Base-by-base conservation (phyloP, 331 rosid genomes). In the Ulmus americana region DNA sequence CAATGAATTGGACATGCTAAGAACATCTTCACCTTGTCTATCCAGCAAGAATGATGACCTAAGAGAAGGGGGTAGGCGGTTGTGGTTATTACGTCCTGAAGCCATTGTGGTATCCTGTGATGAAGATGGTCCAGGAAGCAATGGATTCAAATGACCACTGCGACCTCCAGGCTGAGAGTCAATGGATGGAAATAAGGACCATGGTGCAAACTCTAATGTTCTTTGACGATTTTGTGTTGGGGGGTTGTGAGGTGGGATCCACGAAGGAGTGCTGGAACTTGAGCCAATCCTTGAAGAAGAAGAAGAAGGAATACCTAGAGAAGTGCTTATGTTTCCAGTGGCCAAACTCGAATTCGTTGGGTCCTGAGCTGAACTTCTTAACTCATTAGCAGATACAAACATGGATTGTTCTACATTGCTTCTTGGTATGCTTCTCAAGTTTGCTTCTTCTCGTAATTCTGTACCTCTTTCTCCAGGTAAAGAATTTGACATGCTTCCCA, bases 121-220 rank as follows among this genome's bases (percentile, higher is more conserved):
- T 38, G 76, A 76, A 49, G 83, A 76, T 61, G 82, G 80, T 40
- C 82, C 84, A 63, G 92, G 70, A 68, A 84, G 72, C 63, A 78
- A 74, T 53, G 94, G 69, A 56, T 72, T 54, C 71, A 69, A 75
- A 56, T 74, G 86, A 45, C 77, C 77, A 78, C 74, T 74, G 65
- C 68, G 90, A 78, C 72, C 67, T 52, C 82, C 80, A 59, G 90
- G 74, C 46, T 75, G 77, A 59, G 88, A 68, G 65, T 81, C 80
- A 49, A 64, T 7, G 35, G 92, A 69, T 35, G 92, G 90, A 61
- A 81, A 86, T 80, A 78, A 73, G 75, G 92, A 80, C 92, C 97
- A 87, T 14, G 95, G 91, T 65, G 76, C 69, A 62, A 82, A 82
- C 60, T 90, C 95, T 60, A 80, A 44, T 44, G 70, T 54, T 73